Conservation (phyloP, 2,329 filamentous ascomycete genomes). For the Aspergillus flavus region DNA sequence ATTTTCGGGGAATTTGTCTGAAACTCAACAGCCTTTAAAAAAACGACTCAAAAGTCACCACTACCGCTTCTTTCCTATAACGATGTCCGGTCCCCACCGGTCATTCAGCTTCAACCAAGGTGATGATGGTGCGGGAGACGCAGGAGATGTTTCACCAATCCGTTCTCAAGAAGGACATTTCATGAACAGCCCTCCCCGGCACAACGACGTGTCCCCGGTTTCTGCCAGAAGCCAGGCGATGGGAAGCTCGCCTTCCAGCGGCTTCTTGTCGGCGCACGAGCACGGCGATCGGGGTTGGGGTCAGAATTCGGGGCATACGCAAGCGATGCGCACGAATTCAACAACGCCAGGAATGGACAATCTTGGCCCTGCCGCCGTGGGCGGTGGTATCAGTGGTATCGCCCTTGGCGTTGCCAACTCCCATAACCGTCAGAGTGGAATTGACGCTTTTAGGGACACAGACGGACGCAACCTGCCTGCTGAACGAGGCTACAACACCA, state of each 20-base stretch:
- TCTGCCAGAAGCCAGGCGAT: conserved; percentile 11
- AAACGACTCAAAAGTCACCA: not conserved
- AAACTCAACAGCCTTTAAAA: not conserved
- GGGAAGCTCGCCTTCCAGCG: not conserved
- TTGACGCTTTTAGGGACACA: conserved; percentile 60
- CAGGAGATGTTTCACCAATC: conserved; percentile 2
- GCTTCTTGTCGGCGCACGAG: conserved; percentile 18
- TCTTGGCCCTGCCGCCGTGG: conserved; percentile 61
- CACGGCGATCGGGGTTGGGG: conserved; percentile 14
- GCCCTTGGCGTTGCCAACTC: conserved; percentile 67
- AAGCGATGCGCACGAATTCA: conserved; percentile 37
- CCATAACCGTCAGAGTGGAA: conserved; percentile 65
- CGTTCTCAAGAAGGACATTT: conserved; percentile 4
- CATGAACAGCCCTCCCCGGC: conserved; percentile 7
- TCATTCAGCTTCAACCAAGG: conserved; percentile 26
- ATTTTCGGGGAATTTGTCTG: not conserved
- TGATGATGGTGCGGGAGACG: conserved; percentile 16
- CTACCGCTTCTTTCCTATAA: not conserved
- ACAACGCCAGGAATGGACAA: conserved; percentile 69
- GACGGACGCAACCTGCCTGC: conserved; percentile 31
- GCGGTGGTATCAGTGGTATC: conserved; percentile 68
- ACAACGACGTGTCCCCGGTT: conserved; percentile 17
- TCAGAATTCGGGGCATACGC: conserved; percentile 25
- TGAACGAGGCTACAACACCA: conserved; percentile 39
- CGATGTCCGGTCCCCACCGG: conserved; percentile 24